These are phyloP conservation scores for Aeminium ludgeri DNA, from an alignment of 495 filamentous ascomycete genomes.

Conservation along the genomic window DNA sequence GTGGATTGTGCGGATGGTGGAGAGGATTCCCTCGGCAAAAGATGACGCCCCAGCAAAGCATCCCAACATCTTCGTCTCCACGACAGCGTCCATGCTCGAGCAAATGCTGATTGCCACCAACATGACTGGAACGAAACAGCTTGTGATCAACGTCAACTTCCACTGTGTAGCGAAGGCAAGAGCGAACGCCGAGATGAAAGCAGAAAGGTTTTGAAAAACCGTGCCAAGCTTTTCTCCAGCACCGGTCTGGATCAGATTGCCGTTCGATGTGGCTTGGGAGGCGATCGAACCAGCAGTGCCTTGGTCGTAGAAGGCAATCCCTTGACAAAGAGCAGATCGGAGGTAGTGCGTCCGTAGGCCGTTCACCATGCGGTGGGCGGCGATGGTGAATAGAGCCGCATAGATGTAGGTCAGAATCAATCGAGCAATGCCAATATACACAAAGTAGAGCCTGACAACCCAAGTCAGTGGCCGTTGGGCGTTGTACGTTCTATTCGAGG, in stretches of 20 bases:
- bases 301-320: conserved; percentile 9
- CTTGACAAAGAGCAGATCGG: conserved; percentile 7
- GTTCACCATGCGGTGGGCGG: conserved; percentile 7
- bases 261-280: conserved; percentile 14
- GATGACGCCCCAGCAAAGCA: background rate
- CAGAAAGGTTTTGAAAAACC: conserved; percentile 5
- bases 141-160: conserved; percentile 17
- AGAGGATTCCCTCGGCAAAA: conserved; percentile 11
- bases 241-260: conserved; percentile 12
- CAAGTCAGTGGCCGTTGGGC: background rate
- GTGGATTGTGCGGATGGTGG: conserved; percentile 14
- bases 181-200: conserved; percentile 16
- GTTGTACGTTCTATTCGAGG: background rate
- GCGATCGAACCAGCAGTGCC: conserved; percentile 11
- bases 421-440: conserved; percentile 17
- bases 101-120: conserved; percentile 1
- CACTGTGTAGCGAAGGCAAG: conserved; percentile 15
- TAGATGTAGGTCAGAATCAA: conserved; percentile 14
- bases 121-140: conserved; percentile 12
- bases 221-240: conserved; percentile 15
- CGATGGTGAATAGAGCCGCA: conserved; percentile 9
- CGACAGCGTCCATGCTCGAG: background rate
- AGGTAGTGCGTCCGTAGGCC: conserved; percentile 8
- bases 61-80: conserved; percentile 5
- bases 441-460: conserved; percentile 11